Conservation (phyloP, 2,329 filamentous ascomycete species). For the Alternaria infectoria region DNA sequence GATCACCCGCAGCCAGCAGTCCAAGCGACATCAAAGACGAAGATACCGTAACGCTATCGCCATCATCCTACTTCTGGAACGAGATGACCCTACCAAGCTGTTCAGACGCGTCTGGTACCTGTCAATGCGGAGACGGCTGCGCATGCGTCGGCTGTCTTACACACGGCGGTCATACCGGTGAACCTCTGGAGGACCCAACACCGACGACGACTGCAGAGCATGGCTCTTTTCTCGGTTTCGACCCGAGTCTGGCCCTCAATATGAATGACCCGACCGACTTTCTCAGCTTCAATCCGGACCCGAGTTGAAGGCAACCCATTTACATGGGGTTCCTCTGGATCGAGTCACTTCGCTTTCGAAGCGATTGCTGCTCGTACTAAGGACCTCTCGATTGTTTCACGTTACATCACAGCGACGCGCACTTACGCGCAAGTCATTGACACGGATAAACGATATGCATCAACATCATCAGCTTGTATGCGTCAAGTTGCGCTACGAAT, state of each 20-base stretch:
- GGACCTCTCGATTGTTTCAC: neutral
- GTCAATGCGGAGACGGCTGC: conserved; percentile 60
- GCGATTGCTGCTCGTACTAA: neutral
- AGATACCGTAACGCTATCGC: conserved; percentile 44
- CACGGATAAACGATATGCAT: neutral
- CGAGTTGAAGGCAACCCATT: neutral
- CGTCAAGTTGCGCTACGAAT: neutral
- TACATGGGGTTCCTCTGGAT: neutral
- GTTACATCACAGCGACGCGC: neutral
- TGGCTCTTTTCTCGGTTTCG: conserved; percentile 23
- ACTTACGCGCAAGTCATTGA: neutral
- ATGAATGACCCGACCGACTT: conserved; percentile 17
- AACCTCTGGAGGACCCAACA: conserved; percentile 40
- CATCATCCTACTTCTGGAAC: conserved; percentile 48
- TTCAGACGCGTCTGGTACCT: conserved; percentile 57
- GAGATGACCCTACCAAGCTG: conserved; percentile 50
- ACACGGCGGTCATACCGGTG: conserved; percentile 57
- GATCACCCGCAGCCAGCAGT: conserved; percentile 32
- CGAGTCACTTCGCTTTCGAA: neutral
- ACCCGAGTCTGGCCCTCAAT: conserved; percentile 5
- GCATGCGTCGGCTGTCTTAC: conserved; percentile 60
- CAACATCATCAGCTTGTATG: neutral
- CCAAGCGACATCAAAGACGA: conserved; percentile 40
- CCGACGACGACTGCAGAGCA: conserved; percentile 15
- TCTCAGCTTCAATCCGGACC: conserved; percentile 12